Evolutionary conservation across 768 basidiomycete species (phyloP).

Genomic region (Hericium rajendrae): DNA sequence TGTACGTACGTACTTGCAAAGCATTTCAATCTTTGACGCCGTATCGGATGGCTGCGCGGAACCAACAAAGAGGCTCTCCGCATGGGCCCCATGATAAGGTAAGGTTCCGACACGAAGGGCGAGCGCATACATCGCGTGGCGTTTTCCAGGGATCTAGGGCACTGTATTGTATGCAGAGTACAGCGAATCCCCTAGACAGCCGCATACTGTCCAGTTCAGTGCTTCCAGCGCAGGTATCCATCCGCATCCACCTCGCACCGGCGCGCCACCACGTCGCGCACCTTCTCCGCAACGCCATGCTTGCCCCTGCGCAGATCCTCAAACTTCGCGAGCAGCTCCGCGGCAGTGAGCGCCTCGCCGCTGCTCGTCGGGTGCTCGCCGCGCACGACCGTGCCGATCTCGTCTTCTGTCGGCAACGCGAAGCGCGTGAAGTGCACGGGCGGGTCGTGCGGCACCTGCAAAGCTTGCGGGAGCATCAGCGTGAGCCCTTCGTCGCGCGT

Average conservation of each 20-base stretch:
- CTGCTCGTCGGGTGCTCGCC: constrained; percentile 57
- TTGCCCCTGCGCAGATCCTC: constrained; percentile 38
- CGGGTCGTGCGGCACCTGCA: constrained; percentile 16
- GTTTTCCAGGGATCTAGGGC: no score
- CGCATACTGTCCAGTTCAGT: constrained; percentile 12
- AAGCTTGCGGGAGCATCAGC: constrained; percentile 18
- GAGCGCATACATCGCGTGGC: no score
- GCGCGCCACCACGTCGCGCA: constrained; percentile 65
- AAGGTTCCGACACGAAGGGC: no score
- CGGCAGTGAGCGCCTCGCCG: constrained; percentile 45
- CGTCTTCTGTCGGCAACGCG: constrained; percentile 70
- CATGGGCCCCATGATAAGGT: no score
- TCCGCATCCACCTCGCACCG: constrained; percentile 54
- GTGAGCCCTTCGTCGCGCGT: constrained; percentile 25
- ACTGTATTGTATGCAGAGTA: no score
- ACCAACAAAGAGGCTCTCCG: no score
- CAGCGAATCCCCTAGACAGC: no score
- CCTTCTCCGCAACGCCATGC: constrained; percentile 62
- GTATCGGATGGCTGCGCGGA: no score
- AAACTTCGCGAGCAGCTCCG: constrained; percentile 56
- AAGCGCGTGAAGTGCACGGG: constrained; percentile 24
- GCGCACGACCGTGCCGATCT: constrained; percentile 56
- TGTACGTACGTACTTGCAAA: no score
- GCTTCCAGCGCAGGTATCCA: constrained; percentile 47
- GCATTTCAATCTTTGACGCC: no score